phyloP scores from a whole-genome alignment of 441 rosid genomes.

The Viola pubescens region DNA sequence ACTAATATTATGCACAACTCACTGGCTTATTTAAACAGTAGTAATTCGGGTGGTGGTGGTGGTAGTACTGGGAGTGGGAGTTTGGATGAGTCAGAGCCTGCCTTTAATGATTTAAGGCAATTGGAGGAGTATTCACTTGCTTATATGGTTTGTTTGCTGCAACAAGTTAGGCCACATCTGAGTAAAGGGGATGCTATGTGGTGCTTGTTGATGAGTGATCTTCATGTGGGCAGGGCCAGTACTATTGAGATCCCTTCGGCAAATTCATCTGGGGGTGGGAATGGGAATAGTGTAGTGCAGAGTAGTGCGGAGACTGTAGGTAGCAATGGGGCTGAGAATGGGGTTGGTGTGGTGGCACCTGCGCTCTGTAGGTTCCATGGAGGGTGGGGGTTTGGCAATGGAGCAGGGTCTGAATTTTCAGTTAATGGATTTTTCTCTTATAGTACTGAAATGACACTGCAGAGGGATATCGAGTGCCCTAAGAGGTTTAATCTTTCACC shows the following conservation, averaged over 20 bases:
- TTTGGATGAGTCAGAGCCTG: constrained; percentile 45
- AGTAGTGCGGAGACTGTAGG: constrained; percentile 32
- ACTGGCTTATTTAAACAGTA: constrained; percentile 59
- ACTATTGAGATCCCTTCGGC: constrained; percentile 48
- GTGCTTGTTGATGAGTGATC: constrained; percentile 92
- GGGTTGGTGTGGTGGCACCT: constrained; percentile 41
- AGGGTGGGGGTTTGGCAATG: constrained; percentile 75
- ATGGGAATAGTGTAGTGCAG: constrained; percentile 13
- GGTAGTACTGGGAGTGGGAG: constrained; percentile 23
- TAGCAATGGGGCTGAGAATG: constrained; percentile 33
- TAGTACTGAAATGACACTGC: constrained; percentile 39
- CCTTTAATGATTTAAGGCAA: constrained; percentile 65
- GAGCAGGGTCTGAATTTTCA: constrained; percentile 44
- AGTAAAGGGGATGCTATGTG: constrained; percentile 95
- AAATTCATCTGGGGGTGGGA: constrained; percentile 28
- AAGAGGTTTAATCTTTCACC: constrained; percentile 83
- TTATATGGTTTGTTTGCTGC: constrained; percentile 80
- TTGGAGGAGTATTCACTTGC: constrained; percentile 72
- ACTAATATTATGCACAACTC: constrained; percentile 71
- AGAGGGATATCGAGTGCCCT: constrained; percentile 73
- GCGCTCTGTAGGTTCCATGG: constrained; percentile 73
- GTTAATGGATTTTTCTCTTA: constrained; percentile 42
- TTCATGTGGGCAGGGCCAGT: constrained; percentile 78
- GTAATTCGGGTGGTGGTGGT: constrained; percentile 16
- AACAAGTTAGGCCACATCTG: constrained; percentile 68